These are phyloP conservation scores for Epichloe typhina DNA, from an alignment of 2,329 filamentous ascomycete species.

Conservation along the genomic window DNA sequence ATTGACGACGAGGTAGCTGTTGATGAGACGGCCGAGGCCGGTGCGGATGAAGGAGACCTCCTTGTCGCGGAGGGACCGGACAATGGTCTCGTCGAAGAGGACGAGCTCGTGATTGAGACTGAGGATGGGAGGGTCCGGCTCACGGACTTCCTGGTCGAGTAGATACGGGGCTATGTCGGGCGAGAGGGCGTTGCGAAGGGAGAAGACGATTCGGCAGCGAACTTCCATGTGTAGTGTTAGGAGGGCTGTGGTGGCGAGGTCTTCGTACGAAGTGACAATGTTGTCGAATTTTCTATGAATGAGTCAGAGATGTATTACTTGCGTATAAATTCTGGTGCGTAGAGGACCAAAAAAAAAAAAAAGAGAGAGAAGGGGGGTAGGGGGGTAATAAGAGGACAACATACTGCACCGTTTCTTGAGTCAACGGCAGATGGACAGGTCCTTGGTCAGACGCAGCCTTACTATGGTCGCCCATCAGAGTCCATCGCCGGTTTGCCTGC, in stretches of 20 bases:
- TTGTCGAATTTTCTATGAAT: conserved; percentile 61
- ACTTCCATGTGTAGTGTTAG: conserved; percentile 82
- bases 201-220: conserved; percentile 72
- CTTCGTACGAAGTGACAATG: conserved; percentile 70
- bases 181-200: conserved; percentile 52
- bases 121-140: conserved; percentile 71
- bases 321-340: too few species aligned
- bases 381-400: conserved; percentile 16
- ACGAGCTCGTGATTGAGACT: conserved; percentile 72
- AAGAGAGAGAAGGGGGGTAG: neutral
- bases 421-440: conserved; percentile 75
- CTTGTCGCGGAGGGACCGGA: conserved; percentile 54
- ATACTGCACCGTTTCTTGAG: conserved; percentile 68
- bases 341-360: neutral
- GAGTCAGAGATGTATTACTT: conserved; percentile 11
- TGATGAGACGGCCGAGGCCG: conserved; percentile 66
- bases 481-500: conserved; percentile 66
- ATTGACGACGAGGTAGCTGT: conserved; percentile 63
- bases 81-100: conserved; percentile 73
- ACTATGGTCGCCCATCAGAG: conserved; percentile 53
- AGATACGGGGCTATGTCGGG: conserved; percentile 48
- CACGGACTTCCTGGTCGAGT: conserved; percentile 58
- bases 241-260: conserved; percentile 66
- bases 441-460: conserved; percentile 46
- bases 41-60: conserved; percentile 66